Evolutionary conservation across 2,329 filamentous ascomycete genomes (phyloP), one percentile per base, ranked within the genome.

Genomic region (Hysterium pulicare): DNA sequence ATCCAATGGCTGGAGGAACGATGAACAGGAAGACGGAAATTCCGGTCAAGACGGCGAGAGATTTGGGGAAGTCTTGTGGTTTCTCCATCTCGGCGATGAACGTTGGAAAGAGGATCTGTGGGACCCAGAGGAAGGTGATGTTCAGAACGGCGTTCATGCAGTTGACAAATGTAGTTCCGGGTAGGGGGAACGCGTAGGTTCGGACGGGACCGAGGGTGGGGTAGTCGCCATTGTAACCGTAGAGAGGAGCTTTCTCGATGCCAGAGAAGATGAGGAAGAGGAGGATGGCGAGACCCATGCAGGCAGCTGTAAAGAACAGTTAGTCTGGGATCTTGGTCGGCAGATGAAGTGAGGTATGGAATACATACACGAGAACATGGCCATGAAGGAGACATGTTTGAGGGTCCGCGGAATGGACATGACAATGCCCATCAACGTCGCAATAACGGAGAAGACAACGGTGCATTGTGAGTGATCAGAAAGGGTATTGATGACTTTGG

Each of bases 11-110:
- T 0, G 72, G 72, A 1, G 72, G 73, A 4, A 75, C 67, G 49
- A 75, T 72, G 63, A 76, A 75, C 1, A 76, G 60, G 57, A 76
- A 67, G 37, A 53, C 56, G 3, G 71, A 75, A 33, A 75, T 69
- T 2, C 16, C 66, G 2, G 68, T 54, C 3, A 76, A 58, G 26
- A 76, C 72, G 2, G 72, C 70, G 26, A 76, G 64, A 2, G 72
- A 61, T 45, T 76, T 76, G 33, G 73, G 72, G 56, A 76, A 76
- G 54, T 76, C 73, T 36, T 75, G 67, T 1, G 73, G 73, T 10
- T 55, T 57, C 45, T 75, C 68, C 72, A 75, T 75, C 47, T 76
- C 73, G 23, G 72, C 52, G 57, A 76, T 75, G 57, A 76, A 76
- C 11, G 70, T 71, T 1, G 73, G 73, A 55, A 76, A 75, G 20